Conservation (phyloP, 768 basidiomycete species). For the Lactifluus piperatus region DNA sequence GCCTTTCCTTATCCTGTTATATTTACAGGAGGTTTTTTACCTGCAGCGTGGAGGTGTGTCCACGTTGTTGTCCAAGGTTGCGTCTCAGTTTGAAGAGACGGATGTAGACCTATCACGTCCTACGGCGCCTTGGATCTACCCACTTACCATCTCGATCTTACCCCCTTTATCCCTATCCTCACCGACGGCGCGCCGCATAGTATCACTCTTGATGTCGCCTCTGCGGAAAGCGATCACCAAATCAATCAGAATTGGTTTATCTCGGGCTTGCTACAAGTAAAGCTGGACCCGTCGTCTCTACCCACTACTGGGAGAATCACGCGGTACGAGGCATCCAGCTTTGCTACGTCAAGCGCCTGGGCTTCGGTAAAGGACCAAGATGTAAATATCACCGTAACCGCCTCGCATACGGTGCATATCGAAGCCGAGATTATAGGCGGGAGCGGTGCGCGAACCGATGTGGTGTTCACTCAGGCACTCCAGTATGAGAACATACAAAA, state of each 20-base stretch:
- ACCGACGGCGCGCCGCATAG: conserved; percentile 58
- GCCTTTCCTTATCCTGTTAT: conserved; percentile 43
- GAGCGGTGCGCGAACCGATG: background rate
- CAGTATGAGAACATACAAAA: background rate
- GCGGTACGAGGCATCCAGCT: conserved; percentile 46
- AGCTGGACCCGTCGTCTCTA: conserved; percentile 51
- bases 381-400: conserved; percentile 54
- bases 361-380: conserved; percentile 34
- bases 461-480: background rate
- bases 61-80: conserved; percentile 22
- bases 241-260: conserved; percentile 74
- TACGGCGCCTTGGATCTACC: conserved; percentile 73
- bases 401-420: conserved; percentile 47
- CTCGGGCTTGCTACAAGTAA: conserved; percentile 52
- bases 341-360: conserved; percentile 41
- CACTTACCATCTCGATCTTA: conserved; percentile 69
- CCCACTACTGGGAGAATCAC: conserved; percentile 66
- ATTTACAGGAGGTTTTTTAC: conserved; percentile 26
- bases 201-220: conserved; percentile 64
- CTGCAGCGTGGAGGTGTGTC: background rate
- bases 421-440: conserved; percentile 42
- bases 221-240: conserved; percentile 55
- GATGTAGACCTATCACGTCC: conserved; percentile 50
- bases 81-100: background rate
- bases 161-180: conserved; percentile 41